Conservation (phyloP, 331 rosid genomes). For the Saraca asoca region DNA sequence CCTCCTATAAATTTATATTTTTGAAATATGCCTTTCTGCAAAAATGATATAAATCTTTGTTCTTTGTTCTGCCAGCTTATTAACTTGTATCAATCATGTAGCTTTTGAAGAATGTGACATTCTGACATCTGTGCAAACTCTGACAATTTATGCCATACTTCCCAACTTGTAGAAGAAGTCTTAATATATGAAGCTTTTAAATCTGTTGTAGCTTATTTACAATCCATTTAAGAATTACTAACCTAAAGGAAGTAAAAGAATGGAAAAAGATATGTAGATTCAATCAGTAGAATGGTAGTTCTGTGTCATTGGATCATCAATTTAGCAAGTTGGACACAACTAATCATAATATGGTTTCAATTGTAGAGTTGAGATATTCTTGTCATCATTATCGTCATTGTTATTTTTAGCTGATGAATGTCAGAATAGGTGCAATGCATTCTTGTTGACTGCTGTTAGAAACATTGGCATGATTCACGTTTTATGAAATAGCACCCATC, state of each 20-base stretch:
- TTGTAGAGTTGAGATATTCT: conserved; percentile 6
- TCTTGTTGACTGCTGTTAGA: conserved; percentile 16
- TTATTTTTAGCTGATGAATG: not conserved
- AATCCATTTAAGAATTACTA: not conserved
- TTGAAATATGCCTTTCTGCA: conserved; percentile 7
- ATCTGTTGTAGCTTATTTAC: not conserved
- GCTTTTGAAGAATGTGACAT: conserved; percentile 4
- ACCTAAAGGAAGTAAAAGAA: conserved; percentile 22
- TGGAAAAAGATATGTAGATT: not conserved
- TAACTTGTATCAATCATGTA: not conserved
- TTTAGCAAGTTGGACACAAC: not conserved
- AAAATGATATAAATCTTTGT: not conserved
- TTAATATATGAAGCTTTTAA: not conserved
- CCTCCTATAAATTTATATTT: not conserved
- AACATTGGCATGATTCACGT: conserved; percentile 2
- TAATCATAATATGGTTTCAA: conserved; percentile 11
- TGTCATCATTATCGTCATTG: conserved; percentile 4
- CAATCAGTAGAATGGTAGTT: not conserved
- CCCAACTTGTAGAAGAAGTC: not conserved
- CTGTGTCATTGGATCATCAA: not conserved
- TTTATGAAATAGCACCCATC: conserved; percentile 18
- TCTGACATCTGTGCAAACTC: not conserved
- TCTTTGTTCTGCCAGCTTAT: not conserved
- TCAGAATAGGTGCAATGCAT: conserved; percentile 10
- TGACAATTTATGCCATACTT: too few species aligned